Evolutionary conservation across 1,139 yeast species (phyloP).

Genomic region (Candida neerlandica): DNA sequence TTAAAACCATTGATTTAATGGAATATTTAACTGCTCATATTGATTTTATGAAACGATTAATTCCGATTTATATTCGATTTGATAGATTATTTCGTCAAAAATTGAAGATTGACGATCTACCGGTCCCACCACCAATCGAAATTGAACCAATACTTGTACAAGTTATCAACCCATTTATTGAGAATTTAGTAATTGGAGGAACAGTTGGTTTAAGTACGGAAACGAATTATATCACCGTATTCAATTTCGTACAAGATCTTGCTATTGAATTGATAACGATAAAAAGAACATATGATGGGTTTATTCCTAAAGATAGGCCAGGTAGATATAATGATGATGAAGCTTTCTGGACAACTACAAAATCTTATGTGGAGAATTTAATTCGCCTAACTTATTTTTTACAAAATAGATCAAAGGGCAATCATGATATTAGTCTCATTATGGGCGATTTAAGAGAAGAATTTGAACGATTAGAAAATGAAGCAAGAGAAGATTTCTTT

Average conservation of each 20-base stretch:
- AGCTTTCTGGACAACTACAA: background rate
- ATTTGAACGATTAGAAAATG: constrained; percentile 7
- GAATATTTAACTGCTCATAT: constrained; percentile 8
- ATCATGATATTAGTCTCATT: constrained; percentile 3
- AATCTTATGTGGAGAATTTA: constrained; percentile 3
- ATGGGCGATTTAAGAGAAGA: constrained; percentile 7
- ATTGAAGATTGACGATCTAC: constrained; percentile 4
- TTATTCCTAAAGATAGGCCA: constrained; percentile 4
- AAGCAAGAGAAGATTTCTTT: constrained; percentile 7
- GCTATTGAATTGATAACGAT: constrained; percentile 1
- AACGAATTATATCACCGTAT: constrained; percentile 1
- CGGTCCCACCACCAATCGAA: background rate
- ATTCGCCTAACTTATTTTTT: background rate
- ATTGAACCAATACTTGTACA: background rate
- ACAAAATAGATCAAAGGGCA: background rate
- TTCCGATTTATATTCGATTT: background rate
- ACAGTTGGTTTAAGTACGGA: constrained; percentile 7
- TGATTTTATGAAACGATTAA: constrained; percentile 5
- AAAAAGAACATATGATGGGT: background rate
- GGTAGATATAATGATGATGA: constrained; percentile 8
- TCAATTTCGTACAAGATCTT: background rate
- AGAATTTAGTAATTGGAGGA: constrained; percentile 2
- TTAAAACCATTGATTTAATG: constrained; percentile 6
- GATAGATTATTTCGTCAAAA: constrained; percentile 7
- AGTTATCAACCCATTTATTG: background rate